phyloP scores from a whole-genome alignment of 2,329 filamentous ascomycete species.

The Bipolaris sorokiniana region DNA sequence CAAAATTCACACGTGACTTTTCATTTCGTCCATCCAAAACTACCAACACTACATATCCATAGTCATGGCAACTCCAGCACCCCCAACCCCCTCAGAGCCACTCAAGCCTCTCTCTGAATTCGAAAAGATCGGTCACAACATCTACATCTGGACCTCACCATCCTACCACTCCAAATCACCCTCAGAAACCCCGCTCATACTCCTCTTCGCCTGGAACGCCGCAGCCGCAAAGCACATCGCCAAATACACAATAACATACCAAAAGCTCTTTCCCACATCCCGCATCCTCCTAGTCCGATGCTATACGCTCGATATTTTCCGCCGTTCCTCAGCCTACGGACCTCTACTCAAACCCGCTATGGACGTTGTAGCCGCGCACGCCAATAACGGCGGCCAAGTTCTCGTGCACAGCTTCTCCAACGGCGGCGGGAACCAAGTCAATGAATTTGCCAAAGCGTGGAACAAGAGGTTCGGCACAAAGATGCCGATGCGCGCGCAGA shows the following conservation, averaged over 20 bases:
- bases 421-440: slow-evolving; percentile 44
- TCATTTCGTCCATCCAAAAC: not conserved
- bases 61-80: slow-evolving; percentile 18
- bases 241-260: slow-evolving; percentile 46
- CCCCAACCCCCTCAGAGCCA: not conserved
- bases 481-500: slow-evolving; percentile 39
- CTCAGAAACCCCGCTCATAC: slow-evolving; percentile 32
- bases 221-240: slow-evolving; percentile 46
- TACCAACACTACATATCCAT: not conserved
- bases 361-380: slow-evolving; percentile 33
- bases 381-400: slow-evolving; percentile 30
- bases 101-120: slow-evolving; percentile 40
- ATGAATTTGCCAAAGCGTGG: slow-evolving; percentile 44
- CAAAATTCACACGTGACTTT: not conserved
- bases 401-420: slow-evolving; percentile 48
- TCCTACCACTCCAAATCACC: slow-evolving; percentile 16
- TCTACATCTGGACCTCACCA: slow-evolving; percentile 38
- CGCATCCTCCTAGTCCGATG: slow-evolving; percentile 42
- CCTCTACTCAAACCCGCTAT: slow-evolving; percentile 34
- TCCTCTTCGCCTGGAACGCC: slow-evolving; percentile 46
- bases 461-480: slow-evolving; percentile 19
- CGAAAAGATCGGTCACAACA: slow-evolving; percentile 43
- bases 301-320: slow-evolving; percentile 41
- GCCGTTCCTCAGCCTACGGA: slow-evolving; percentile 20
- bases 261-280: slow-evolving; percentile 38